Conservation (phyloP, 495 filamentous ascomycete genomes). For the Podospora pseudopauciseta region DNA sequence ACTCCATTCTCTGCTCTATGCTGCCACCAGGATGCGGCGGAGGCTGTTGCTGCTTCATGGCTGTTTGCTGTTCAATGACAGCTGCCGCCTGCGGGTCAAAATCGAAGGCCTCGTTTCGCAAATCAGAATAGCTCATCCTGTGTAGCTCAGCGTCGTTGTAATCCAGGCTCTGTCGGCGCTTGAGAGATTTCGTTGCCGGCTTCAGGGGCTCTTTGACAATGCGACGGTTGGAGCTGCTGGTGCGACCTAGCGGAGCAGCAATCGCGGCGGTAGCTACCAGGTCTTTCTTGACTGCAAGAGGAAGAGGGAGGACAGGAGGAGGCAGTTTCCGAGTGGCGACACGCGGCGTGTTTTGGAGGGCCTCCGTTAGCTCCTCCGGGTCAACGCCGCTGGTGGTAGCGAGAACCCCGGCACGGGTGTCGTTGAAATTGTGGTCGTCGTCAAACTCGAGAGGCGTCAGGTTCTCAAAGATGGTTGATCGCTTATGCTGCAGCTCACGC, state of each 20-base stretch:
- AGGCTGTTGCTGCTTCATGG: constrained; percentile 16
- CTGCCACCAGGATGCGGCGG: constrained; percentile 17
- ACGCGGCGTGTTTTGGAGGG: constrained; percentile 27
- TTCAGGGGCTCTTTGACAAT: constrained; percentile 26
- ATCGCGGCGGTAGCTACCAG: background rate
- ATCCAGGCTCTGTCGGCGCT: constrained; percentile 45
- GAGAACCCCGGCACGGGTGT: constrained; percentile 31
- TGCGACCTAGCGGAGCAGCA: constrained; percentile 23
- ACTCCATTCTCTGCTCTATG: constrained; percentile 43
- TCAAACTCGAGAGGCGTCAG: constrained; percentile 24
- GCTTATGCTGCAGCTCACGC: constrained; percentile 30
- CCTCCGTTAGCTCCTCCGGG: constrained; percentile 24
- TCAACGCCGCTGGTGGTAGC: constrained; percentile 21
- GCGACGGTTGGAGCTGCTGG: constrained; percentile 35
- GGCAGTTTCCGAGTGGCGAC: constrained; percentile 11
- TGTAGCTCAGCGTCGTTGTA: constrained; percentile 52
- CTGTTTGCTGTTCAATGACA: background rate
- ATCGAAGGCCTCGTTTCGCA: constrained; percentile 55
- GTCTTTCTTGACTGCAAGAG: constrained; percentile 8
- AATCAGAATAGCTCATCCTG: constrained; percentile 50
- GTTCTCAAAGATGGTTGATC: constrained; percentile 33
- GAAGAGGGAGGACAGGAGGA: background rate
- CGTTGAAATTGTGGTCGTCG: constrained; percentile 24
- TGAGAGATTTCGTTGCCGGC: constrained; percentile 22
- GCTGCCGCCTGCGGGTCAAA: constrained; percentile 45